These are phyloP conservation scores for Buxus sempervirens DNA, from an alignment of 164 flowering plant genomes.

Conservation along the genomic window DNA sequence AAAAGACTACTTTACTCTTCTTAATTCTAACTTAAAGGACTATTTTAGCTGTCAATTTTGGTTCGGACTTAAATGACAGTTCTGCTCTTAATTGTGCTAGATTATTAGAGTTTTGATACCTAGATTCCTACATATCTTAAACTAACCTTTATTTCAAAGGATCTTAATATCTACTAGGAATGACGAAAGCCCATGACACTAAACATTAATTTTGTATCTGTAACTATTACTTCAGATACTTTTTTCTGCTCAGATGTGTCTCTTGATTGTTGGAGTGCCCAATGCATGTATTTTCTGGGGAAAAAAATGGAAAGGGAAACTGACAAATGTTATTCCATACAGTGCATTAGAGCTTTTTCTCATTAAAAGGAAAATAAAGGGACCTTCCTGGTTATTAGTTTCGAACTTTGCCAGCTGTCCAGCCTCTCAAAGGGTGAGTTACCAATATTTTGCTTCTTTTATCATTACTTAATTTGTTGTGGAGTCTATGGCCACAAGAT, in stretches of 20 bases:
- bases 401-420: constrained; percentile 61
- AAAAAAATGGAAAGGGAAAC: not conserved
- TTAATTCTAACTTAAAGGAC: too few relatives aligned
- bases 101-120: not conserved
- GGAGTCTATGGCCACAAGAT: not conserved
- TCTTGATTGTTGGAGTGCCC: constrained; percentile 1
- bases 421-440: constrained; percentile 58
- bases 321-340: constrained; percentile 27
- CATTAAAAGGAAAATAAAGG: constrained; percentile 83
- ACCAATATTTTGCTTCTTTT: constrained; percentile 5
- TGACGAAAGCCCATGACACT: not conserved
- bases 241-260: not conserved
- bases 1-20: too few relatives aligned
- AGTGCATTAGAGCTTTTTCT: constrained; percentile 94
- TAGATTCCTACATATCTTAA: not conserved
- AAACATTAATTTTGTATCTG: not conserved
- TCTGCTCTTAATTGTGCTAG: too few relatives aligned
- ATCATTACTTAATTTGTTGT: not conserved
- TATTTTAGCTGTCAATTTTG: too few relatives aligned
- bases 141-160: not conserved
- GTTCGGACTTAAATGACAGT: too few relatives aligned
- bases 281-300: not conserved
- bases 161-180: not conserved
- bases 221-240: not conserved
- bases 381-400: constrained; percentile 91